phyloP scores from a whole-genome alignment of 495 filamentous ascomycete species.

The Astrothelium subdiscretum region DNA sequence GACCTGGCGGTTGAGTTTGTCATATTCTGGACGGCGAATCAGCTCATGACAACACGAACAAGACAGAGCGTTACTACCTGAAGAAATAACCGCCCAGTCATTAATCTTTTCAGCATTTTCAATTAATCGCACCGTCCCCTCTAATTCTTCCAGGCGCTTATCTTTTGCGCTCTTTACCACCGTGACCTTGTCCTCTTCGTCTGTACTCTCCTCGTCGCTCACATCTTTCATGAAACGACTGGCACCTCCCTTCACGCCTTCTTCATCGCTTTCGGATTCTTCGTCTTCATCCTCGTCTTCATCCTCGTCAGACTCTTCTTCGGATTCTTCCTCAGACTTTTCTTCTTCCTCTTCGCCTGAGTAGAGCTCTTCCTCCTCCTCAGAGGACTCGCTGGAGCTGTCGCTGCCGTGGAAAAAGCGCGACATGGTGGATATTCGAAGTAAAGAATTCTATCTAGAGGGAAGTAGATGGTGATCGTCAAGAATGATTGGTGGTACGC shows the following conservation, averaged over 20 bases:
- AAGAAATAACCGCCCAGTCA: conserved; percentile 88
- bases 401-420: conserved; percentile 92
- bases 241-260: conserved; percentile 56
- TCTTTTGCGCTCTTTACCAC: conserved; percentile 94
- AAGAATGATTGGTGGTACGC: background rate
- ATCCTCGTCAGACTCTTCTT: conserved; percentile 25
- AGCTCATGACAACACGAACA: conserved; percentile 10
- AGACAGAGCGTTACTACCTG: conserved; percentile 43
- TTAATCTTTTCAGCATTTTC: conserved; percentile 95
- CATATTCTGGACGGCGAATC: conserved; percentile 59
- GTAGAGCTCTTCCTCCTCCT: conserved; percentile 87
- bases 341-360: conserved; percentile 58
- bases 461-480: background rate
- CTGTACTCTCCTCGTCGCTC: conserved; percentile 53
- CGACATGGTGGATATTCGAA: conserved; percentile 52
- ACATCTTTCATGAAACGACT: conserved; percentile 70
- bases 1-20: conserved; percentile 90
- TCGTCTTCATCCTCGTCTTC: conserved; percentile 23
- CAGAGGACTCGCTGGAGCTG: conserved; percentile 77
- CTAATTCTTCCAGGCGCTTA: conserved; percentile 88
- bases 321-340: conserved; percentile 48
- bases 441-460: background rate
- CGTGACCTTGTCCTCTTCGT: conserved; percentile 55
- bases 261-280: conserved; percentile 43
- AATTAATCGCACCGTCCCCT: conserved; percentile 74